Evolutionary conservation across 805 yeast species (phyloP), one percentile per base, ranked within the genome.

Genomic region (Metschnikowia lochheadii): DNA sequence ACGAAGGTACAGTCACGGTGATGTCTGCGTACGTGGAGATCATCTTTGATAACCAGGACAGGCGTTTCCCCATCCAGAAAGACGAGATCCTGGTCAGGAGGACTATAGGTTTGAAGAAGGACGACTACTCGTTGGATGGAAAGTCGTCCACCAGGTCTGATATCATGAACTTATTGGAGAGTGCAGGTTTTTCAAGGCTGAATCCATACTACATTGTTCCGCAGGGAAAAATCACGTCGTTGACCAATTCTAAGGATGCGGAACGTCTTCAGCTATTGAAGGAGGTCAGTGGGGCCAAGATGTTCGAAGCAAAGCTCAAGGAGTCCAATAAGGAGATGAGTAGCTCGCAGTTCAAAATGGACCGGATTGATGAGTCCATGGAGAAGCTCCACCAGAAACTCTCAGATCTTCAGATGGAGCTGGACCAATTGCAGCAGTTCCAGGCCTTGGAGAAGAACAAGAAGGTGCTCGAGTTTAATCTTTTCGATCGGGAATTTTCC

Each of bases 181-280:
- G 88, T 61, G 96, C 96, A 0, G 99, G 99, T 0, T 89, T 94
- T 62, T 87, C 96, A 0, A 78, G 87, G 53, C 82, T 89, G 5
- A 91, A 90, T 56, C 97, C 97, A 0, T 92, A 91, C 67, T 92
- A 92, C 65, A 92, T 94, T 58, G 98, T 94, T 5, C 98, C 99
- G 0, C 99, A 94, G 68, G 99, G 99, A 18, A 78, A 88, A 59
- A 89, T 94, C 59, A 86, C 96, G 0, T 78, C 87, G 0, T 74
- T 94, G 52, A 92, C 98, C 0, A 89, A 89, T 62, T 92, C 97
- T 0, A 87, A 87, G 58, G 97, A 90, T 63, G 63, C 80, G 2
- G 97, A 91, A 62, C 79, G 97, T 53, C 73, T 92, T 46, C 77
- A 80, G 34, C 70, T 91, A 37, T 71, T 94, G 57, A 90, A 92